Conservation (phyloP, 345 rosid species). For the Gossypium arboreum region DNA sequence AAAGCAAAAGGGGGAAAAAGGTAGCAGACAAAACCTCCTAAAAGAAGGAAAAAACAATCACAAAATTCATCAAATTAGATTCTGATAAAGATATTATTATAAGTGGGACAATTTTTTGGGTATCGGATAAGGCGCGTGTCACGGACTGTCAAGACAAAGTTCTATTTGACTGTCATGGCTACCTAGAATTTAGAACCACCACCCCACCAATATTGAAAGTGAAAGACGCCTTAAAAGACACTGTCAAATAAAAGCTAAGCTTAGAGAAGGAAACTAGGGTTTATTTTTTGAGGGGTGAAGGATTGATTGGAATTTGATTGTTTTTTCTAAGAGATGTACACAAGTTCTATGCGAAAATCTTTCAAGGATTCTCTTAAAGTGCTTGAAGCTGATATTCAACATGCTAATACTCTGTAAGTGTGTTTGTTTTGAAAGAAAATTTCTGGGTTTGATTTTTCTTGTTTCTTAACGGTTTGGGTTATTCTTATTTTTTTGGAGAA, state of each 20-base stretch:
- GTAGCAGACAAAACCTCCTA: too few relatives aligned
- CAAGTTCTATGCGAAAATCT: conserved; percentile 50
- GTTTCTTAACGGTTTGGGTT: neutral
- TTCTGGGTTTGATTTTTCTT: neutral
- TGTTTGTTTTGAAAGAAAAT: neutral
- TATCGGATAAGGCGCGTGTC: neutral
- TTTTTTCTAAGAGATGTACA: conserved; percentile 30
- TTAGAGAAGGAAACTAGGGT: conserved; percentile 14
- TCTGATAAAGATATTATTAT: too few relatives aligned
- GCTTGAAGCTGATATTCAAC: conserved; percentile 72
- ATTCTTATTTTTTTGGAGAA: too few relatives aligned
- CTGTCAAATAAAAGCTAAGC: neutral
- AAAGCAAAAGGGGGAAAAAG: too few relatives aligned
- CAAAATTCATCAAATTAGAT: too few relatives aligned
- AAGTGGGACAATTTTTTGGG: too few relatives aligned
- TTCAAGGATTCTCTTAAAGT: conserved; percentile 59
- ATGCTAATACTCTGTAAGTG: conserved; percentile 57
- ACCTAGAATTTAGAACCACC: conserved; percentile 19
- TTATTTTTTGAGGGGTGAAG: neutral
- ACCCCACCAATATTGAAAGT: neutral
- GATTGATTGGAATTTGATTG: neutral
- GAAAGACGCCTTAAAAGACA: neutral
- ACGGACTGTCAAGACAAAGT: conserved; percentile 6
- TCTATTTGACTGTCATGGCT: conserved; percentile 6
- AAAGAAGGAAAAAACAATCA: too few relatives aligned